A percentile compares a stretch with the other conserved stretches of the same genome.
These are phyloP conservation scores for Rhizopus stolonifer DNA, from an alignment of 371 early-diverging fungal species.

Conservation along the genomic window DNA sequence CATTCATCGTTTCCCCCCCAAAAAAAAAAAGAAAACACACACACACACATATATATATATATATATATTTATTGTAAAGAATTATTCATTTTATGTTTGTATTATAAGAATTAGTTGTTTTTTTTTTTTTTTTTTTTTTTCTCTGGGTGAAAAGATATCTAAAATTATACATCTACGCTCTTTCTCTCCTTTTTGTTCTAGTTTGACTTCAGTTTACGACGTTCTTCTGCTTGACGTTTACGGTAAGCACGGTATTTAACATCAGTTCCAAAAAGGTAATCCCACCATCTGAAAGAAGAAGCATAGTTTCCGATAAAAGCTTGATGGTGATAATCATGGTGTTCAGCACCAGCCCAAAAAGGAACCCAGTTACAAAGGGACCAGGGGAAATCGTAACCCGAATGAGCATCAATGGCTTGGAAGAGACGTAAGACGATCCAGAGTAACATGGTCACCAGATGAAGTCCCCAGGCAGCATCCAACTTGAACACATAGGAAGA, in stretches of 20 bases:
- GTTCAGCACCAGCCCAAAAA: conserved; percentile 83
- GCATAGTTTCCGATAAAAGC: conserved; percentile 84
- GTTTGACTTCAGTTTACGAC: conserved; percentile 12
- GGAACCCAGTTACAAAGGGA: conserved; percentile 77
- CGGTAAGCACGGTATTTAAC: conserved; percentile 70
- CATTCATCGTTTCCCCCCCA: too few relatives aligned
- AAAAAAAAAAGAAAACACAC: too few relatives aligned
- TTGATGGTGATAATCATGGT: conserved; percentile 86
- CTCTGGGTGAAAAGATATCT: background rate
- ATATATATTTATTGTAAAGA: too few relatives aligned
- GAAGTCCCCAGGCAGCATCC: conserved; percentile 63
- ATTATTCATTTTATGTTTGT: too few relatives aligned
- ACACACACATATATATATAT: too few relatives aligned
- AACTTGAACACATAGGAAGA: conserved; percentile 15
- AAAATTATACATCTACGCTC: background rate
- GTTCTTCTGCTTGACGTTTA: conserved; percentile 40
- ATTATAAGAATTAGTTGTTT: too few relatives aligned
- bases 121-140: too few relatives aligned
- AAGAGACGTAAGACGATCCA: conserved; percentile 83
- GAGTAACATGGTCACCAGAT: conserved; percentile 74
- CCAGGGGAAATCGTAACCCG: conserved; percentile 96
- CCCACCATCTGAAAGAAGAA: conserved; percentile 84
- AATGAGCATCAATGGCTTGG: conserved; percentile 91
- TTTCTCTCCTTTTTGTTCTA: conserved; percentile 3
- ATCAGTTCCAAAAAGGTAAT: conserved; percentile 82